These are phyloP conservation scores for Xylariaceae sp. DNA, from an alignment of 2,329 filamentous ascomycete genomes.

Conservation along the genomic window DNA sequence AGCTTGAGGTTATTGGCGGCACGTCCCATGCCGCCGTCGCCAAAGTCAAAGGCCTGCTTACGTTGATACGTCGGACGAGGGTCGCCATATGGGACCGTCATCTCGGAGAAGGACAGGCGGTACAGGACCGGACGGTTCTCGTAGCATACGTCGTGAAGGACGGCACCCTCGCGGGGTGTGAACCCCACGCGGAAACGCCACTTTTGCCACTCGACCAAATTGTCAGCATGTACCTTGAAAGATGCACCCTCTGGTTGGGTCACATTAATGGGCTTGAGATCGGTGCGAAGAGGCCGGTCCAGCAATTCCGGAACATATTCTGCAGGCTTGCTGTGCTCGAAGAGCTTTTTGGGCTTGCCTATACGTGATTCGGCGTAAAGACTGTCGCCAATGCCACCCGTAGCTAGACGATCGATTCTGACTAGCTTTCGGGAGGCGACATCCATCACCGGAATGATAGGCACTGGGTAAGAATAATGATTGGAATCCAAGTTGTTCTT, in stretches of 20 bases:
- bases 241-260: constrained; percentile 56
- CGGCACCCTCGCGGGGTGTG: constrained; percentile 63
- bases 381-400: constrained; percentile 49
- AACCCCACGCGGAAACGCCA: constrained; percentile 67
- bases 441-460: constrained; percentile 62
- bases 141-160: constrained; percentile 64
- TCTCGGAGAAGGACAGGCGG: constrained; percentile 62
- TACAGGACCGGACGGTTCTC: constrained; percentile 62
- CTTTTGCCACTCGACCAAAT: constrained; percentile 39
- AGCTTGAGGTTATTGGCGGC: constrained; percentile 68
- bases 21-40: constrained; percentile 65
- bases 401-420: constrained; percentile 60
- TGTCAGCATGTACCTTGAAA: constrained; percentile 36
- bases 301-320: constrained; percentile 58
- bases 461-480: constrained; percentile 65
- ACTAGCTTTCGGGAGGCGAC: constrained; percentile 56
- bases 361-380: constrained; percentile 40
- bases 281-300: constrained; percentile 48
- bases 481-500: constrained; percentile 58
- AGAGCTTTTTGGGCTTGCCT: constrained; percentile 48
- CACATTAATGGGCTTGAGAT: constrained; percentile 72
- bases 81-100: constrained; percentile 66
- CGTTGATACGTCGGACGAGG: constrained; percentile 63
- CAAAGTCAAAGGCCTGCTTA: constrained; percentile 72
- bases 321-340: constrained; percentile 44